Evolutionary conservation across 2,329 filamentous ascomycete species (phyloP).

Genomic region (Achaetomium macrosporum): DNA sequence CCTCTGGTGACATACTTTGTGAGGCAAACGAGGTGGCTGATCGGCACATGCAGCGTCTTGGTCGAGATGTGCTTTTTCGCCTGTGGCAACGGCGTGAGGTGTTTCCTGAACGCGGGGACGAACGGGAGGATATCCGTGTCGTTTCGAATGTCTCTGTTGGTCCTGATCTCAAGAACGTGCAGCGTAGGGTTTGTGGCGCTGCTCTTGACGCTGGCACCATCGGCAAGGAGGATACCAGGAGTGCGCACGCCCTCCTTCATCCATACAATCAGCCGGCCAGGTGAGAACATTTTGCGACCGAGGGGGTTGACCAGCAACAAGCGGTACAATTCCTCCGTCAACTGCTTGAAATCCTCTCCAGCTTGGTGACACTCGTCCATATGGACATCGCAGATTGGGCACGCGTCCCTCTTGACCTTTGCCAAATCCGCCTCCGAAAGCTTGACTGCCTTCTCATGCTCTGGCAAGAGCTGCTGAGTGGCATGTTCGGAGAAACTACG

Average conservation of each 20-base stretch:
- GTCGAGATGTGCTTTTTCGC: slow-evolving; percentile 61
- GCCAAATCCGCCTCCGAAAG: slow-evolving; percentile 85
- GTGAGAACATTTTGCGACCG: slow-evolving; percentile 71
- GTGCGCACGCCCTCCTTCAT: slow-evolving; percentile 78
- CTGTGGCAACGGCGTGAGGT: slow-evolving; percentile 63
- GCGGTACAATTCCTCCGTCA: slow-evolving; percentile 77
- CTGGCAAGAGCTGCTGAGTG: slow-evolving; percentile 86
- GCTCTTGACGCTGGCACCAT: slow-evolving; percentile 61
- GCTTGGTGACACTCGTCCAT: slow-evolving; percentile 78
- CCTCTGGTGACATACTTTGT: slow-evolving; percentile 60
- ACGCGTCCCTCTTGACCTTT: slow-evolving; percentile 82
- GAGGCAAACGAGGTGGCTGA: slow-evolving; percentile 78
- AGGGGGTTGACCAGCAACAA: slow-evolving; percentile 73
- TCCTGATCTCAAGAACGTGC: slow-evolving; percentile 72
- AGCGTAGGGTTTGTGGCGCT: slow-evolving; percentile 57
- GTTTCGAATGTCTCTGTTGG: slow-evolving; percentile 62
- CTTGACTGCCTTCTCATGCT: slow-evolving; percentile 93
- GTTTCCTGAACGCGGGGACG: slow-evolving; percentile 60
- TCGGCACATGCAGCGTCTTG: slow-evolving; percentile 62
- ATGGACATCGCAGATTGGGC: slow-evolving; percentile 72
- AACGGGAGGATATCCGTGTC: slow-evolving; percentile 85
- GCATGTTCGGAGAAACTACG: slow-evolving; percentile 98
- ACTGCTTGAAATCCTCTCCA: slow-evolving; percentile 68
- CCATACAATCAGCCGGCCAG: slow-evolving; percentile 75
- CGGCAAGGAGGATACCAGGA: slow-evolving; percentile 70